Conservation (phyloP, 495 filamentous ascomycete genomes). For the Lophium mytilinum region DNA sequence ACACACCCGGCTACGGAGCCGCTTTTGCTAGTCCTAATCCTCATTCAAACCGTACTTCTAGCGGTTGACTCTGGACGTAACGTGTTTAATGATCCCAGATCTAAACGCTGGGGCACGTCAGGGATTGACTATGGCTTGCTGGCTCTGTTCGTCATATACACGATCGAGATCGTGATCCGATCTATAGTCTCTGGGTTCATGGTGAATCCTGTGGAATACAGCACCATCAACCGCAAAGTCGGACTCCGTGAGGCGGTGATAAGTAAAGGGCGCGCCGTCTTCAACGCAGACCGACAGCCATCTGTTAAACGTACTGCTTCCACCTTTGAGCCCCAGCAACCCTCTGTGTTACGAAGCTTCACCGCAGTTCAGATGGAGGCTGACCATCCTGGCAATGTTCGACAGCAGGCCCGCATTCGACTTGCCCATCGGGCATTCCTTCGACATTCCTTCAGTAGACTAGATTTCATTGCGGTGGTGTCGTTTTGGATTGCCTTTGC, state of each 20-base stretch:
- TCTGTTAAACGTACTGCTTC: slow-evolving; percentile 44
- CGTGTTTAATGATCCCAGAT: slow-evolving; percentile 49
- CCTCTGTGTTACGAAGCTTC: slow-evolving; percentile 74
- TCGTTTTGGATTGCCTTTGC: slow-evolving; percentile 87
- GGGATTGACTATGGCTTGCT: slow-evolving; percentile 74
- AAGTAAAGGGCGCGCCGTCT: slow-evolving; percentile 66
- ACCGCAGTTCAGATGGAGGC: slow-evolving; percentile 59
- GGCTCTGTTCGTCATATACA: slow-evolving; percentile 82
- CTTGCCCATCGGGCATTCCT: slow-evolving; percentile 89
- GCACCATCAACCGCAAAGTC: slow-evolving; percentile 62
- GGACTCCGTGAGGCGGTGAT: slow-evolving; percentile 65
- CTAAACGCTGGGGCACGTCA: slow-evolving; percentile 53
- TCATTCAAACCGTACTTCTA: slow-evolving; percentile 79
- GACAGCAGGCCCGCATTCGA: slow-evolving; percentile 74
- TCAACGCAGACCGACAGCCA: slow-evolving; percentile 65
- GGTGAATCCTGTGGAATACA: slow-evolving; percentile 79
- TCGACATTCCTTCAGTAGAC: slow-evolving; percentile 86
- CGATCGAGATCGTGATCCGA: slow-evolving; percentile 70
- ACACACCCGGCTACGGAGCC: slow-evolving; percentile 82
- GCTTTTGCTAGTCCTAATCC: slow-evolving; percentile 74
- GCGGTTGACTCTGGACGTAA: slow-evolving; percentile 69
- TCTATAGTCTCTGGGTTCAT: slow-evolving; percentile 89
- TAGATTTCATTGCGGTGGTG: slow-evolving; percentile 95
- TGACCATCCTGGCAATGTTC: slow-evolving; percentile 51
- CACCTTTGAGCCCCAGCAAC: slow-evolving; percentile 40